Evolutionary conservation across 306 rosid genomes (phyloP), one percentile per base, ranked within the genome.

Genomic region (Castanea crenata): DNA sequence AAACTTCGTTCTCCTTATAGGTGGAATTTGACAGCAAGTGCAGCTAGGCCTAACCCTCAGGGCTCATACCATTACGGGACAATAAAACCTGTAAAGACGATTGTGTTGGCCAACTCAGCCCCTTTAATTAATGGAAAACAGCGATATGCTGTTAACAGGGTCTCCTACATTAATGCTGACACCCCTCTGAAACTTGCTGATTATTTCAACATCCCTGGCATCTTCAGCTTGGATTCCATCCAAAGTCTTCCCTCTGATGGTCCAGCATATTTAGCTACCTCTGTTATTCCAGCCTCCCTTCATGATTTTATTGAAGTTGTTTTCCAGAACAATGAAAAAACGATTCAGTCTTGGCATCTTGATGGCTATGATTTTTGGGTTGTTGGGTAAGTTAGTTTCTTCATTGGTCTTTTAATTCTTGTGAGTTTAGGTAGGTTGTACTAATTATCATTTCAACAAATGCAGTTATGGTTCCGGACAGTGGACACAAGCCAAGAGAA

Each of bases 11-110:
- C 70, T 75, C 81, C 70, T 29, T 87, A 79, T 84, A 94, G 98
- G 87, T 93, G 98, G 98, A 96, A 93, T 82, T 84, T 96, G 90
- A 93, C 98, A 21, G 98, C 98, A 78, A 96, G 83, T 87, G 99
- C 99, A 55, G 99, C 99, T 16, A 89, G 99, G 93, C 98, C 98
- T 69, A 95, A 95, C 78, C 99, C 99, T 74, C 99, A 95, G 80
- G 99, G 99, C 6, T 95, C 99, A 35, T 95, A 80, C 87, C 99
- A 95, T 88, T 95, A 95, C 54, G 99, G 99, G 79, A 85, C 54
- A 78, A 89, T 96, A 44, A 83, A 87, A 49, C 86, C 92, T 11
- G 89, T 88, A 46, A 89, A 84, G 88, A 85, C 83, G 34, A 79
- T 95, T 65, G 83, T 90, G 5, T 85, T 95, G 85, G 94, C 90